A percentile compares a stretch with the other conserved stretches of the same genome.
These are phyloP conservation scores for Podila epicladia DNA, from an alignment of 192 early-diverging fungal species.

Conservation along the genomic window DNA sequence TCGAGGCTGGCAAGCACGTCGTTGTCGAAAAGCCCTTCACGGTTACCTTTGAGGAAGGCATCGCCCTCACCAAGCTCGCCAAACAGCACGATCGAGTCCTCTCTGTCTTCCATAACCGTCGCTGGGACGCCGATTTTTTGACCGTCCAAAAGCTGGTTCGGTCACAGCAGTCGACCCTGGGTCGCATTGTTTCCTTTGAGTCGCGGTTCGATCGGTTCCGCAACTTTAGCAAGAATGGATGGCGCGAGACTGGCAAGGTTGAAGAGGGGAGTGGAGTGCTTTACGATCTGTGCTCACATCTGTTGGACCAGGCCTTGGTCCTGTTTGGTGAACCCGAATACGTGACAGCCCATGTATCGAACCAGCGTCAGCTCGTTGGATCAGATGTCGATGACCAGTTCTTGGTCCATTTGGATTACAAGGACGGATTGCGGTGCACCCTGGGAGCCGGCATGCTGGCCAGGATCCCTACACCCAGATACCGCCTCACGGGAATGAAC, in stretches of 20 bases:
- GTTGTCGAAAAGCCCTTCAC: constrained; percentile 86
- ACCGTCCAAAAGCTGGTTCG: constrained; percentile 72
- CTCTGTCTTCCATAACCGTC: constrained; percentile 81
- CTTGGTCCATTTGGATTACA: constrained; percentile 69
- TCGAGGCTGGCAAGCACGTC: constrained; percentile 76
- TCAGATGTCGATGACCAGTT: constrained; percentile 70
- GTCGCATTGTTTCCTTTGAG: constrained; percentile 77
- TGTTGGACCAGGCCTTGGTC: constrained; percentile 72
- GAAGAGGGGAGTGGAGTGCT: constrained; percentile 76
- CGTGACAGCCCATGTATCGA: constrained; percentile 66
- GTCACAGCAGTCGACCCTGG: constrained; percentile 57
- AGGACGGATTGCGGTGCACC: constrained; percentile 66
- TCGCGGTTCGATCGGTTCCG: constrained; percentile 81
- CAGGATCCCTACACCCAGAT: constrained; percentile 68
- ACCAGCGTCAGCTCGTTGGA: constrained; percentile 69
- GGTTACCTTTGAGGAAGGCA: constrained; percentile 67
- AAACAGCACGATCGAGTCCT: constrained; percentile 65
- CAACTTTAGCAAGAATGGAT: constrained; percentile 72
- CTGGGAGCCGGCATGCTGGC: constrained; percentile 77
- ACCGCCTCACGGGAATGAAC: constrained; percentile 71
- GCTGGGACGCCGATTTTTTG: constrained; percentile 86
- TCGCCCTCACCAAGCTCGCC: constrained; percentile 64
- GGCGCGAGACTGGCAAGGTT: constrained; percentile 66
- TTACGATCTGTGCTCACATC: constrained; percentile 75
- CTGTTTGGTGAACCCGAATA: constrained; percentile 75